Conservation (phyloP, 192 early-diverging fungal species). For the Mortierella hygrophila region DNA sequence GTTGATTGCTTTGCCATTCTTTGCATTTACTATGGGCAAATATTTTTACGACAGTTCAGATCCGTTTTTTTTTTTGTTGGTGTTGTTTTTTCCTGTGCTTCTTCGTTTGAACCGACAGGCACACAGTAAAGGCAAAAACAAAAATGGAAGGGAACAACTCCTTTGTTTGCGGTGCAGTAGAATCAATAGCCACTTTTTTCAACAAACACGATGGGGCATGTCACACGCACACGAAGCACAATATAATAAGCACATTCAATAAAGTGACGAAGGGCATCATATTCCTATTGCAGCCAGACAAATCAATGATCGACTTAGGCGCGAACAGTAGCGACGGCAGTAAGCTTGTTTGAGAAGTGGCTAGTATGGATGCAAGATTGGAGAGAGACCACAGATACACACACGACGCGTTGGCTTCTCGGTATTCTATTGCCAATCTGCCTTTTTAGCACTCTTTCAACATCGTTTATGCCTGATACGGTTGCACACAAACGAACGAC, state of each 20-base stretch:
- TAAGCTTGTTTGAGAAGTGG: background rate
- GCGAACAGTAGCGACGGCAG: background rate
- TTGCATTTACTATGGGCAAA: background rate
- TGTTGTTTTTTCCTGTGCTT: background rate
- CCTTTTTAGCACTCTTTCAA: background rate
- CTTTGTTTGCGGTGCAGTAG: background rate
- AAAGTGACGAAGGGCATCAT: no score
- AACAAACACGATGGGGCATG: background rate
- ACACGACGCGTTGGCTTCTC: conserved; percentile 14
- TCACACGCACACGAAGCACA: background rate
- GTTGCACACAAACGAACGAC: background rate
- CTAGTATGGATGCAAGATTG: background rate
- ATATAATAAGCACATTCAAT: background rate
- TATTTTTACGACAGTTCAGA: background rate
- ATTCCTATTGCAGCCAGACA: background rate
- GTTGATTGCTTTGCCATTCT: background rate
- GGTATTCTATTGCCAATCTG: conserved; percentile 33
- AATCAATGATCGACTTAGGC: background rate
- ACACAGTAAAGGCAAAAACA: background rate
- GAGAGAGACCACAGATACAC: background rate
- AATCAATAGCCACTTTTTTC: background rate
- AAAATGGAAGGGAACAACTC: background rate
- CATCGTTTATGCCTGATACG: background rate
- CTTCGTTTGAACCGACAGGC: background rate
- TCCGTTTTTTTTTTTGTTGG: background rate